Evolutionary conservation across 257 asterid genomes (phyloP).

Genomic region (Voacanga thouarsii): DNA sequence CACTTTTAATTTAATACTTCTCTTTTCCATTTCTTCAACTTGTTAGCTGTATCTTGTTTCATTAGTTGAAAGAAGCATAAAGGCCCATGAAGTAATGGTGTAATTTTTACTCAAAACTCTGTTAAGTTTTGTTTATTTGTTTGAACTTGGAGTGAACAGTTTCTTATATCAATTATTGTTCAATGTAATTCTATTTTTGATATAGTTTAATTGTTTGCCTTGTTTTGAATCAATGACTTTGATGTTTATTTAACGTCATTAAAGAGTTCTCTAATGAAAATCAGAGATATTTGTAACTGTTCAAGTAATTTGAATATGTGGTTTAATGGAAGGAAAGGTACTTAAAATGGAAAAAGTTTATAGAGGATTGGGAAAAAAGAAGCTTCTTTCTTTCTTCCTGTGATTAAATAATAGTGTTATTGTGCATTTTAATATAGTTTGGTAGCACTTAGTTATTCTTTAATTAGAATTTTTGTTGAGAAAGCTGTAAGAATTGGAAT

Average conservation of each 20-base stretch:
- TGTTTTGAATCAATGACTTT: neutral
- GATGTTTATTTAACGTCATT: neutral
- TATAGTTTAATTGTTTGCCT: neutral
- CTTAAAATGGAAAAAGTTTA: neutral
- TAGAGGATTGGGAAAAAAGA: neutral
- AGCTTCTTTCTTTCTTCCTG: neutral
- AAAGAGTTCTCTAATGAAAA: neutral
- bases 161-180: neutral
- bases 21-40: neutral
- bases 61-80: neutral
- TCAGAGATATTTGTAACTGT: neutral
- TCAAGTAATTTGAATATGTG: neutral
- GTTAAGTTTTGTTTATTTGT: neutral
- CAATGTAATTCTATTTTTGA: neutral
- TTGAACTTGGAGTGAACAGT: neutral
- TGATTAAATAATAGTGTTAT: too few relatives aligned
- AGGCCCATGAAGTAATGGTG: neutral
- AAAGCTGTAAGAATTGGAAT: too few relatives aligned
- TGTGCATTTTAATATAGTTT: too few relatives aligned
- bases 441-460: too few relatives aligned
- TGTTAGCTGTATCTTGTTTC: neutral
- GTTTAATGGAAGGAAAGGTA: neutral
- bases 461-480: too few relatives aligned
- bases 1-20: neutral
- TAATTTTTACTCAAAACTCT: neutral